phyloP scores from a whole-genome alignment of 2,329 filamentous ascomycete genomes.

The Neonectria hederae region DNA sequence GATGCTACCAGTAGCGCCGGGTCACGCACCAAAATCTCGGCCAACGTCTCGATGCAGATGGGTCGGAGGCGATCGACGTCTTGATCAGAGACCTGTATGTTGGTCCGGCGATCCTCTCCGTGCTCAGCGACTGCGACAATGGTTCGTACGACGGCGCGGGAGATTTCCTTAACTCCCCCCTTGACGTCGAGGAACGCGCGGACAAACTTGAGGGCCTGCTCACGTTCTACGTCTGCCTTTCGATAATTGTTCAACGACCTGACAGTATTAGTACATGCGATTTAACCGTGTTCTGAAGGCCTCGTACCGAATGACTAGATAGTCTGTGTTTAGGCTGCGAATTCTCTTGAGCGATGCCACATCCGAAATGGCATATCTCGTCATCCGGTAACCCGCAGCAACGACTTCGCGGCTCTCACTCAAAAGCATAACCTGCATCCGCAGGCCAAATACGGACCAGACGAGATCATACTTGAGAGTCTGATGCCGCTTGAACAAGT shows the following conservation, averaged over 20 bases:
- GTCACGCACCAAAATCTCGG: slow-evolving; percentile 89
- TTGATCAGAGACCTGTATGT: slow-evolving; percentile 73
- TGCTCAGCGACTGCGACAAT: slow-evolving; percentile 92
- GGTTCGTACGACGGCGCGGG: slow-evolving; percentile 85
- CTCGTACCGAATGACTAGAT: slow-evolving; percentile 77
- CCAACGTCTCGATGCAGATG: slow-evolving; percentile 91
- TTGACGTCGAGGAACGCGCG: slow-evolving; percentile 96
- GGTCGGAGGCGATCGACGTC: slow-evolving; percentile 85
- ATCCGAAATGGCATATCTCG: slow-evolving; percentile 94
- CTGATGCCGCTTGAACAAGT: slow-evolving; percentile 92
- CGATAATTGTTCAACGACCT: slow-evolving; percentile 92
- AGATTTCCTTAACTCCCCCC: slow-evolving; percentile 87
- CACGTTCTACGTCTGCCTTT: slow-evolving; percentile 95
- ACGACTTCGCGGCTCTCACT: slow-evolving; percentile 97
- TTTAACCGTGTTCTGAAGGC: not conserved
- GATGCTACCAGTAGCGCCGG: slow-evolving; percentile 83
- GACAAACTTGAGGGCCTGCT: slow-evolving; percentile 96
- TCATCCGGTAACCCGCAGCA: slow-evolving; percentile 92
- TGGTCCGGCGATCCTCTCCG: slow-evolving; percentile 84
- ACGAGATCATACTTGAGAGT: slow-evolving; percentile 96
- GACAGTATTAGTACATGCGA: slow-evolving; percentile 21
- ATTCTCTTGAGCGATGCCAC: slow-evolving; percentile 89
- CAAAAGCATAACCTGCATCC: slow-evolving; percentile 94
- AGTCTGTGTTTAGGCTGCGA: slow-evolving; percentile 87
- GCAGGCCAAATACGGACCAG: slow-evolving; percentile 92